Evolutionary conservation across 73 alveolate species (phyloP).

Genomic region (Durusdinium trenchii): DNA sequence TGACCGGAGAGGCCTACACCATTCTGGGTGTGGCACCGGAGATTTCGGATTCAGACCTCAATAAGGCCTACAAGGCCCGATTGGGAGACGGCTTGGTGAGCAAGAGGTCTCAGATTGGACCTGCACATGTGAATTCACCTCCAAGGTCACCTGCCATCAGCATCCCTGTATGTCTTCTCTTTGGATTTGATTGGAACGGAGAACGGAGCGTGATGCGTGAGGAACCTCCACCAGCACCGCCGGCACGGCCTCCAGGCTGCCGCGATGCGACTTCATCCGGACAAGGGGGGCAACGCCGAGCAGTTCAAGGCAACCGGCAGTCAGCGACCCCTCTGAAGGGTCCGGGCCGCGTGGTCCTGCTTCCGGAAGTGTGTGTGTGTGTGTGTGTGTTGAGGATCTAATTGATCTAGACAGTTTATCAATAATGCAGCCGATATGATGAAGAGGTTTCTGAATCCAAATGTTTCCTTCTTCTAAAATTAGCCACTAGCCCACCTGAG

Average conservation of each 20-base stretch:
- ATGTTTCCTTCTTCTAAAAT: not conserved
- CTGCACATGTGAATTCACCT: not conserved
- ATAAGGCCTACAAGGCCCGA: slow-evolving; percentile 63
- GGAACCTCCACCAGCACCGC: not conserved
- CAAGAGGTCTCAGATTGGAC: not conserved
- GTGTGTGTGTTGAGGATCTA: too few species aligned
- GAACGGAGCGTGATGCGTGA: not conserved
- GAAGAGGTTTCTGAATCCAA: not conserved
- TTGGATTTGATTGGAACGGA: not conserved
- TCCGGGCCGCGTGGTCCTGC: too few species aligned
- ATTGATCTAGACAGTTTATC: too few species aligned
- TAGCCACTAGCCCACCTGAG: too few species aligned
- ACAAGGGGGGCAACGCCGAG: slow-evolving; percentile 84
- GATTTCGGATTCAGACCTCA: slow-evolving; percentile 78
- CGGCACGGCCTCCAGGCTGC: slow-evolving; percentile 26
- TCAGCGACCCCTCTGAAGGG: not conserved
- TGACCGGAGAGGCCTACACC: slow-evolving; percentile 11
- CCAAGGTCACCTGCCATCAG: not conserved
- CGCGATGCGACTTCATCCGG: slow-evolving; percentile 91
- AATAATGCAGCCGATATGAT: not conserved
- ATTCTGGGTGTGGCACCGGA: slow-evolving; percentile 53
- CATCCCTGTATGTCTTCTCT: not conserved
- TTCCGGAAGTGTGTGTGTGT: not conserved
- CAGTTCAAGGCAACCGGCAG: slow-evolving; percentile 65
- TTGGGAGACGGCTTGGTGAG: not conserved